Evolutionary conservation across 225 moss, liverwort and hornwort genomes (phyloP).

Genomic region (Pseudisothecium myosuroides): DNA sequence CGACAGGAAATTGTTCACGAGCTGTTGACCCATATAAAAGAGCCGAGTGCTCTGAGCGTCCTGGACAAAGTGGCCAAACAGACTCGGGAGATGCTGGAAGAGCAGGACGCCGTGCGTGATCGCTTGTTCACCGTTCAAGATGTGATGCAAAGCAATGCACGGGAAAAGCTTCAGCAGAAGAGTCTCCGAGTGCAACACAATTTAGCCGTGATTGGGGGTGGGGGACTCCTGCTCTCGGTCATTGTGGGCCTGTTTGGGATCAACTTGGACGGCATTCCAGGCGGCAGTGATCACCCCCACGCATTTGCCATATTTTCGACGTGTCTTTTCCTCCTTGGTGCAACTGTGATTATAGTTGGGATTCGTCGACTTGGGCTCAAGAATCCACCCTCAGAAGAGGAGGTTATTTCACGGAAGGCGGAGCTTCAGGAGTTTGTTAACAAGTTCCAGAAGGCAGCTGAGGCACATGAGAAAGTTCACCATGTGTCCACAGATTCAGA

Average conservation of each 20-base stretch:
- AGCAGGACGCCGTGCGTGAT: conserved; percentile 88
- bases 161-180: conserved; percentile 70
- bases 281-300: conserved; percentile 9
- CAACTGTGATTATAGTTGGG: conserved; percentile 30
- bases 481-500: conserved; percentile 11
- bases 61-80: conserved; percentile 44
- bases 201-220: conserved; percentile 77
- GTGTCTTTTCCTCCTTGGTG: conserved; percentile 29
- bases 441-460: conserved; percentile 71
- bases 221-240: conserved; percentile 70
- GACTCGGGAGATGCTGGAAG: conserved; percentile 72
- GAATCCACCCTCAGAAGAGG: conserved; percentile 56
- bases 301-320: conserved; percentile 50
- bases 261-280: conserved; percentile 91
- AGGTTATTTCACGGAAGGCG: conserved; percentile 40
- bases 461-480: conserved; percentile 65
- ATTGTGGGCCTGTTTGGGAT: conserved; percentile 84
- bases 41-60: conserved; percentile 3
- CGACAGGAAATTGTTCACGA: conserved; percentile 88
- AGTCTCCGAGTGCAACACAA: conserved; percentile 91
- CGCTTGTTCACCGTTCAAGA: conserved; percentile 92
- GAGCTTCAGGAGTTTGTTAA: conserved; percentile 66
- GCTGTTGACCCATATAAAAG: conserved; percentile 52
- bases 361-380: conserved; percentile 55
- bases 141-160: conserved; percentile 77